Base-by-base conservation (phyloP, 768 basidiomycete genomes). In the Gymnopilus dilepis region DNA sequence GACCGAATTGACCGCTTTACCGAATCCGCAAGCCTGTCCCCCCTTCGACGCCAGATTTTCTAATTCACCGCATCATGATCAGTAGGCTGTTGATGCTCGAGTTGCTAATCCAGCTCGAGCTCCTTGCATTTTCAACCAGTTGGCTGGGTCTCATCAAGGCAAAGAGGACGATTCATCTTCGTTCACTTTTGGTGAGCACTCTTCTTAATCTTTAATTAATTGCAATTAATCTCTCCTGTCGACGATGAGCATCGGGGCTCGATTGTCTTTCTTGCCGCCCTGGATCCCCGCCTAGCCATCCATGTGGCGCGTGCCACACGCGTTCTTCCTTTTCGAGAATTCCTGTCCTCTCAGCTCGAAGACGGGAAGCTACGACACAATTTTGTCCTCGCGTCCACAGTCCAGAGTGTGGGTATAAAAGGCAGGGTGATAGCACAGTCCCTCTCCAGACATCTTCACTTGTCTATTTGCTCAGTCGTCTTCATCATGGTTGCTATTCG, bases 401-500 rank as follows among this genome's bases (percentile, higher is more conserved):
- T 30, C 51, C 0, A 19, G 34, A 8, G 37, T 24, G 56, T 11
- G 40, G 61, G 31, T 62, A 62, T 62, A 62, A 63, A 63, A 50
- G 53, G 21, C 6, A 38, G 53, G 19, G 17, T 8, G 6, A 37
- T 56, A 30, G 17, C 24, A 30, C 48, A 28, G 24, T 34, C 19
- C 9, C 57, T 53, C 63, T 43, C 59, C 62, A 64, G 65, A 60
- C 57, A 61, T 34, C 54, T 41, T 56, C 50, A 42, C 58, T 33
- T 50, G 64, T 65, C 65, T 47, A 61, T 45, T 60, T 22, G 41
- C 54, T 48, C n/a, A 48, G 21, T 40, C 11, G 12, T 3, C 26
- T 58, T 56, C 22, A 58, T 65, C 41, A 72, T 72, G 70, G 24
- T 67, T 43, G 64, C 67, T 52, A 58, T 67, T 61, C 65, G 64